Evolutionary conservation across 2,329 filamentous ascomycete genomes (phyloP).

Genomic region (Exserohilum turcica): DNA sequence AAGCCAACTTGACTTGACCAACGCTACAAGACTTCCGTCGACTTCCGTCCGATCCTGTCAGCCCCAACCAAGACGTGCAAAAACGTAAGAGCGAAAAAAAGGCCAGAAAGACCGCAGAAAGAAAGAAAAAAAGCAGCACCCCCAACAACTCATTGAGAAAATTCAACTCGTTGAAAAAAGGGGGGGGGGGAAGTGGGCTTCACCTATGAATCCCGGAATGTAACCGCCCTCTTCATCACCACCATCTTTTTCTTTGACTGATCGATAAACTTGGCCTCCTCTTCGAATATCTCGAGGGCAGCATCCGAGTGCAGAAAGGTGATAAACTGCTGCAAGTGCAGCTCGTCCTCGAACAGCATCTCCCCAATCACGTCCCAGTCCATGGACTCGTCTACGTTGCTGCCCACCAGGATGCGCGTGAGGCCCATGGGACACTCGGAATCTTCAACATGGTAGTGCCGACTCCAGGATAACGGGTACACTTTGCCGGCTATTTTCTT

Average conservation of each 20-base stretch:
- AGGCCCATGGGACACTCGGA: conserved; percentile 18
- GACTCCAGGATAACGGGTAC: conserved; percentile 26
- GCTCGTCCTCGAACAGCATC: conserved; percentile 26
- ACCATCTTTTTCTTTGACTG: conserved; percentile 20
- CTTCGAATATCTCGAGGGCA: conserved; percentile 15
- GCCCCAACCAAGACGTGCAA: no score
- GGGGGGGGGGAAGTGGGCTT: no score
- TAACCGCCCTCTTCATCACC: conserved; percentile 18
- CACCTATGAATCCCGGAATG: no score
- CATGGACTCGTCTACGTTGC: conserved; percentile 11
- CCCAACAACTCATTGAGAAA: no score
- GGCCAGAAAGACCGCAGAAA: no score
- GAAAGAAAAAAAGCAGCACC: no score
- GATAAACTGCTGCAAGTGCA: conserved; percentile 29
- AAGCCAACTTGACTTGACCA: no score
- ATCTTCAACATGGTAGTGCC: conserved; percentile 22
- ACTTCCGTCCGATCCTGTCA: no score
- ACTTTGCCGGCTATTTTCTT: conserved; percentile 18
- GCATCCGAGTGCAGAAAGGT: conserved; percentile 24
- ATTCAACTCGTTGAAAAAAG: no score
- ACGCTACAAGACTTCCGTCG: no score
- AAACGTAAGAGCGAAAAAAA: no score
- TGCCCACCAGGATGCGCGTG: conserved; percentile 16
- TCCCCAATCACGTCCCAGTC: conserved; percentile 28
- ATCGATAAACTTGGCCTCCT: conserved; percentile 26